Conservation (phyloP, 768 basidiomycete genomes). For the Tulasnella sp. region DNA sequence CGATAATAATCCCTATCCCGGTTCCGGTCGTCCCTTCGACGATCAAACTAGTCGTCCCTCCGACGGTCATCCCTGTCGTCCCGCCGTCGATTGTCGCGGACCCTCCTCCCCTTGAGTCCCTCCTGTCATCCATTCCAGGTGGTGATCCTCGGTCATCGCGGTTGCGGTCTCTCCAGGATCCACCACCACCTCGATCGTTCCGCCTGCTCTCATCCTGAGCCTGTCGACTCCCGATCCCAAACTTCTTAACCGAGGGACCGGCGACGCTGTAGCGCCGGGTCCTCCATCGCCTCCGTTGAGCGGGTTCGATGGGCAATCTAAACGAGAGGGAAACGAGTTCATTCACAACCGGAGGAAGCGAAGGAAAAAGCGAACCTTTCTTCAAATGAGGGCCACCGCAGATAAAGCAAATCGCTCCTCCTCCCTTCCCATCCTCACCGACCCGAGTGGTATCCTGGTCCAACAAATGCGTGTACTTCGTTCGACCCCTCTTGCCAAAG, state of each 20-base stretch:
- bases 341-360: background rate
- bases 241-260: conserved; percentile 2
- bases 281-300: background rate
- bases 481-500: conserved; percentile 84
- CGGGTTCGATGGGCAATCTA: conserved; percentile 18
- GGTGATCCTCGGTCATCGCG: conserved; percentile 15
- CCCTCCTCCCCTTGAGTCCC: background rate
- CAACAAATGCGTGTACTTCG: conserved; percentile 91
- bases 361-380: conserved; percentile 43
- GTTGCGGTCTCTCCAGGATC: conserved; percentile 13
- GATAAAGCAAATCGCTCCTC: conserved; percentile 56
- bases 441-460: conserved; percentile 80
- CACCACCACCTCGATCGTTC: conserved; percentile 3
- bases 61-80: background rate
- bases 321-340: background rate
- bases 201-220: background rate
- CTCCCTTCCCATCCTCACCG: conserved; percentile 53
- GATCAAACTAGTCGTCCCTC: conserved; percentile 11
- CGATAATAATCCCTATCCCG: conserved; percentile 15
- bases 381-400: conserved; percentile 93
- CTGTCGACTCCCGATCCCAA: conserved; percentile 8
- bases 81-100: background rate
- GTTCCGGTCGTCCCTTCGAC: conserved; percentile 8
- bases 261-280: background rate
- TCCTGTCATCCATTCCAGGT: conserved; percentile 5